Percentiles rank a stretch among this genome's conserved stretches.
phyloP scores from a whole-genome alignment of 2,329 filamentous ascomycete genomes.

The Epichloe scottii region DNA sequence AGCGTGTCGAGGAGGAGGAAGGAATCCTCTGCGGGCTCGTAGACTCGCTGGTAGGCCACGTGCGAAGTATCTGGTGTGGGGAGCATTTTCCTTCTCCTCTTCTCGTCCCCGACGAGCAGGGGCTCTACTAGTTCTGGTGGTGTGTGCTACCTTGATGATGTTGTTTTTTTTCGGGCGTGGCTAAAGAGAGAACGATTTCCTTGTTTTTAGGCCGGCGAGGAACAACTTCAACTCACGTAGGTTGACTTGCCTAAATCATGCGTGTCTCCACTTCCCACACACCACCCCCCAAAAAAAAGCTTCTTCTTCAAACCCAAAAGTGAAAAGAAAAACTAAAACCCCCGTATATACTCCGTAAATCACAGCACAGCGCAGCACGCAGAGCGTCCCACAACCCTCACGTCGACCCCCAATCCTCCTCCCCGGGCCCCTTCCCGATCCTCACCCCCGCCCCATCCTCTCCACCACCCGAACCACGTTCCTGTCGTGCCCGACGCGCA shows the following conservation, averaged over 20 bases:
- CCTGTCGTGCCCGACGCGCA: constrained; percentile 28
- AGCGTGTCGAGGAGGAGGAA: constrained; percentile 89
- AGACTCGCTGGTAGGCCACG: constrained; percentile 76
- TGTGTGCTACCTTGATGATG: too few species aligned
- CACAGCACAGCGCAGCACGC: constrained; percentile 14
- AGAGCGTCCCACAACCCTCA: constrained; percentile 14
- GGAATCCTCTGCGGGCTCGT: constrained; percentile 93
- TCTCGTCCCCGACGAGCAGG: too few species aligned
- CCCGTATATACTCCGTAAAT: neutral
- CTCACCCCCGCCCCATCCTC: constrained; percentile 29
- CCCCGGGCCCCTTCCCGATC: constrained; percentile 32
- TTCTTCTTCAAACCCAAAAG: neutral
- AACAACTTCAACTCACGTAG: too few species aligned
- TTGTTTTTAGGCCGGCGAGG: too few species aligned
- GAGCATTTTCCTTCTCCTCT: constrained; percentile 46
- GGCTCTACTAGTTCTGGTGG: too few species aligned
- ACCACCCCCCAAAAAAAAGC: too few species aligned
- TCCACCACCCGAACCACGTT: constrained; percentile 35
- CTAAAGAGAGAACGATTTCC: too few species aligned
- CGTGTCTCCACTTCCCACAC: neutral
- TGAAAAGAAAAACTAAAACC: neutral
- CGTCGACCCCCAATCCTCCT: constrained; percentile 24
- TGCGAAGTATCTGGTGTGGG: constrained; percentile 90
- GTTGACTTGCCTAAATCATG: too few species aligned
- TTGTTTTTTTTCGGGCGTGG: too few species aligned